Base-by-base conservation (phyloP, 169 alveolate species). In the Ophryocystis elektroscirrha region DNA sequence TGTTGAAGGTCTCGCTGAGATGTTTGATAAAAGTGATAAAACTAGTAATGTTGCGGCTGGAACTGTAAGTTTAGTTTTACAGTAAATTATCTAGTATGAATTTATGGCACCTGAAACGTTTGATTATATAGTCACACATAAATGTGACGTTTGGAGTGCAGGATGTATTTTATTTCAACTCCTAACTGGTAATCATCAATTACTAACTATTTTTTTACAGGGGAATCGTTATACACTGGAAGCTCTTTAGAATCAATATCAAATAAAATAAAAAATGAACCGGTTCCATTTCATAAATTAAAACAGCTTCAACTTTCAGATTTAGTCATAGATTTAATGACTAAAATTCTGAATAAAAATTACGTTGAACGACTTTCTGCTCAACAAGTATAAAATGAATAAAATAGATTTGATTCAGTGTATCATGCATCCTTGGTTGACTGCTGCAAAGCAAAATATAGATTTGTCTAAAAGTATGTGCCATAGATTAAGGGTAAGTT, bases 361-460 rank as follows among this genome's bases (percentile, higher is more conserved):
- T 78, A 78, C 5, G 50, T 46, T 18, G 36, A 45, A 18, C 53
- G 86, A 35, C 79, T 78, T 7, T 43, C 69, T n/a, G 83, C 86
- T 2, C 38, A 48, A 23, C 67, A 60, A 22, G 60, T 45, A 16
- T 53, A 73, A 15, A 35, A 60, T 24, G 79, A 76, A 28, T 51
- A 56, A 15, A n/a, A n/a, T n/a, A n/a, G n/a, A n/a, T n/a, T n/a
- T n/a, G n/a, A n/a, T n/a, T n/a, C n/a, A n/a, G n/a, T 76, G 82
- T 78, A 69, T 76, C 54, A 60, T 60, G 23, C 53, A 51, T 41
- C 61, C 77, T n/a, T 43, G 48, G 15, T 25, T 56, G 6, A 47
- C 41, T 3, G 57, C 24, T 22, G 46, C 39, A 22, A 48, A 26
- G 19, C 26, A 51, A 20, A 36, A 54, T 16, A 55, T 55, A 9